Evolutionary conservation across 2,329 filamentous ascomycete genomes (phyloP).

Genomic region (Cladosporium oxysporum): DNA sequence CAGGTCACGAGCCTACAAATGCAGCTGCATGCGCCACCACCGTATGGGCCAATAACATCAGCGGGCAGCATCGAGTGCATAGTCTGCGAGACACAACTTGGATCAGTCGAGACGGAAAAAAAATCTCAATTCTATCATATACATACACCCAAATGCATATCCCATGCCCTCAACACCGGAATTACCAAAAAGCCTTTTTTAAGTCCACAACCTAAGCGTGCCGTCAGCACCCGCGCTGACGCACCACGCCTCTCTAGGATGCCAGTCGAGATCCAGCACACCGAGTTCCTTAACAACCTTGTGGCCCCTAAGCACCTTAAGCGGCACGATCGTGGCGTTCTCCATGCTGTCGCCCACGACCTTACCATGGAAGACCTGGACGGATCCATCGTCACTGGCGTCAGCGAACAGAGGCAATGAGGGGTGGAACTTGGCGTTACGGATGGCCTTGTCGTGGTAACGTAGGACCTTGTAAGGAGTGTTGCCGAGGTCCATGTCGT

Average conservation of each 20-base stretch:
- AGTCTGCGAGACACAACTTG: not conserved
- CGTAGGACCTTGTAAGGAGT: constrained; percentile 95
- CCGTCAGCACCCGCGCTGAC: constrained; percentile 94
- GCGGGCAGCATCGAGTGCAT: not conserved
- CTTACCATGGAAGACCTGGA: constrained; percentile 97
- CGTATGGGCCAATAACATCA: not conserved
- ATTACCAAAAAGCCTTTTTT: not conserved
- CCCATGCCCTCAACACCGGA: not conserved
- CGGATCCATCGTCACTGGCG: constrained; percentile 87
- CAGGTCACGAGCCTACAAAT: not conserved
- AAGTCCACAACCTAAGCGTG: constrained; percentile 82
- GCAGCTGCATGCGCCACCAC: not conserved
- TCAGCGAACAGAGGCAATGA: constrained; percentile 83
- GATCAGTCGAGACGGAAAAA: not conserved
- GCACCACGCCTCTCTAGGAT: constrained; percentile 90
- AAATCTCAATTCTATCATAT: constrained; percentile 14
- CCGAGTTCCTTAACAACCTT: constrained; percentile 82
- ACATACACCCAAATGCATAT: constrained; percentile 5
- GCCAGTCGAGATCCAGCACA: constrained; percentile 94
- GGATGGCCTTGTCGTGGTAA: constrained; percentile 90
- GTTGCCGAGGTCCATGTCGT: constrained; percentile 88
- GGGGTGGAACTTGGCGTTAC: constrained; percentile 83
- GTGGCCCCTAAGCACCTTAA: constrained; percentile 92
- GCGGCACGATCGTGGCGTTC: constrained; percentile 91
- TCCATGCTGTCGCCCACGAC: constrained; percentile 94